Percentiles rank a stretch among this genome's conserved stretches.
Conservation (phyloP, 805 yeast genomes). For the Hanseniaspora singularis region DNA sequence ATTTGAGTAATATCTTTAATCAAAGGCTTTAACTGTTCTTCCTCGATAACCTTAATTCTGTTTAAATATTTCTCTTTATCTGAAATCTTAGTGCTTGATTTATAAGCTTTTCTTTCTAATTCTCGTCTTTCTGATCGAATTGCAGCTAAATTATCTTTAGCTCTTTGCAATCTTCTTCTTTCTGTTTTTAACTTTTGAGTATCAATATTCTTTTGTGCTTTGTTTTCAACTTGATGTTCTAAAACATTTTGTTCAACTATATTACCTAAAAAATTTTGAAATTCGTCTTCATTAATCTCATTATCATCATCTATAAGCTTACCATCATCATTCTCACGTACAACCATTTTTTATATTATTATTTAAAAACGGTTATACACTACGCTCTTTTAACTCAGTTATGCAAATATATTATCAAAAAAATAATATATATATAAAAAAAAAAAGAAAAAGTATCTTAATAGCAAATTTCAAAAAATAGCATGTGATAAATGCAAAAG, state of each 20-base stretch:
- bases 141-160: slow-evolving; percentile 38
- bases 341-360: slow-evolving; percentile 1
- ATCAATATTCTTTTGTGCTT: slow-evolving; percentile 53
- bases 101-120: slow-evolving; percentile 38
- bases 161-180: slow-evolving; percentile 57
- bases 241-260: slow-evolving; percentile 58
- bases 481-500: too few species aligned
- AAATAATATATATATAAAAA: too few species aligned
- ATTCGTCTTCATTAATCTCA: slow-evolving; percentile 24
- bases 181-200: slow-evolving; percentile 63
- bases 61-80: slow-evolving; percentile 40
- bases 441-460: too few species aligned
- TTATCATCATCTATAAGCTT: slow-evolving; percentile 1
- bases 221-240: slow-evolving; percentile 58
- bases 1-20: slow-evolving; percentile 54
- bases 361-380: not conserved
- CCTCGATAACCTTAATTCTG: slow-evolving; percentile 44
- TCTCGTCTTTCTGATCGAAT: slow-evolving; percentile 33
- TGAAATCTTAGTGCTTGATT: slow-evolving; percentile 51
- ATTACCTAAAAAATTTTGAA: slow-evolving; percentile 43
- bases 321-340: slow-evolving; percentile 10
- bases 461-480: too few species aligned
- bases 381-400: not conserved
- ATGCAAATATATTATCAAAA: too few species aligned
- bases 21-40: slow-evolving; percentile 39